Conservation (phyloP, 177 flowering plant genomes). For the Vitis hybrid region DNA sequence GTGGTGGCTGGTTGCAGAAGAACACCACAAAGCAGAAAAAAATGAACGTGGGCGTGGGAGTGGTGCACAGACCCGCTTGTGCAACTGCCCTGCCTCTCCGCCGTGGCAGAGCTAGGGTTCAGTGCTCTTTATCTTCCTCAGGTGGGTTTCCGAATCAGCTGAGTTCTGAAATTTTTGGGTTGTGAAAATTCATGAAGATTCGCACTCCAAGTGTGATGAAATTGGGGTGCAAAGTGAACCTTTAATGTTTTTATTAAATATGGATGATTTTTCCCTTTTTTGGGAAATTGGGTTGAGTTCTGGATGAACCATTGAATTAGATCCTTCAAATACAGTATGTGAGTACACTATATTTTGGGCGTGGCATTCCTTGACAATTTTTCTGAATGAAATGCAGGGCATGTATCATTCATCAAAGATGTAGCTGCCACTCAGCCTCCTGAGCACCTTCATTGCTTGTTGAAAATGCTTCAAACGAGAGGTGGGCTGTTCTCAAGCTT, state of each 20-base stretch:
- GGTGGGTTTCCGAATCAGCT: too few relatives aligned
- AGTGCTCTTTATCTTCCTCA: conserved; percentile 34
- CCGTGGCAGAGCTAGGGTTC: conserved; percentile 23
- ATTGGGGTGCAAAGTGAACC: too few relatives aligned
- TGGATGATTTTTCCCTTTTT: too few relatives aligned
- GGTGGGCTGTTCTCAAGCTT: conserved; percentile 33
- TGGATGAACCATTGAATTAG: too few relatives aligned
- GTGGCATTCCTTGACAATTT: not conserved
- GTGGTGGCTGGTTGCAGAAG: not conserved
- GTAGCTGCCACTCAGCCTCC: conserved; percentile 71
- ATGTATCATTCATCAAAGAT: conserved; percentile 67
- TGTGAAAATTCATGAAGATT: too few relatives aligned
- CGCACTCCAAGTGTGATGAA: too few relatives aligned
- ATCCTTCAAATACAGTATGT: not conserved
- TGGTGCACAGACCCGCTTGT: conserved; percentile 32
- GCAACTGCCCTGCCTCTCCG: conserved; percentile 36
- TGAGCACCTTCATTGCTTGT: conserved; percentile 50
- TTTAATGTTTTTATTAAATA: too few relatives aligned
- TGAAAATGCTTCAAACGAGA: conserved; percentile 69
- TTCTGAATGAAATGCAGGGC: conserved; percentile 47
- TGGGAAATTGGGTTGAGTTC: too few relatives aligned
- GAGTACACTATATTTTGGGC: too few relatives aligned
- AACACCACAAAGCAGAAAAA: not conserved
- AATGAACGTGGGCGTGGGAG: conserved; percentile 38
- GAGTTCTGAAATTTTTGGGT: too few relatives aligned